Evolutionary conservation across 352 stramenopile species (phyloP).

Genomic region (Thalassiosira livingstoniorum): DNA sequence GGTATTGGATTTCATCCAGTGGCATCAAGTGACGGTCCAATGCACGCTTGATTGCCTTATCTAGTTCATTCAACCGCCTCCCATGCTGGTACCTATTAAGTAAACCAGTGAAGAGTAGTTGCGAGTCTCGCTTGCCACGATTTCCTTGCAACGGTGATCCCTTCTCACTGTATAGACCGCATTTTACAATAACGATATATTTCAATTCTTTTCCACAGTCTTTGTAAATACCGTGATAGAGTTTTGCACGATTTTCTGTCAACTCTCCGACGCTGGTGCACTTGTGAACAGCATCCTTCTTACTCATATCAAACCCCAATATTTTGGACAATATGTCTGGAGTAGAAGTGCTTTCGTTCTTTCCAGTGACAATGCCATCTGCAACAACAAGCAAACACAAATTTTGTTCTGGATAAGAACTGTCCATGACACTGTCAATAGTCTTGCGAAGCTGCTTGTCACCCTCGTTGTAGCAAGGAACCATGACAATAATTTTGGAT

Average conservation of each 20-base stretch:
- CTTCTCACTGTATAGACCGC: conserved; percentile 46
- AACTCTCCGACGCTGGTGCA: conserved; percentile 62
- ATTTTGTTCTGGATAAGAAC: conserved; percentile 66
- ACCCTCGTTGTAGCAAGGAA: conserved; percentile 75
- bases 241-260: conserved; percentile 47
- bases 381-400: conserved; percentile 67
- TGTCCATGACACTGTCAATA: conserved; percentile 63
- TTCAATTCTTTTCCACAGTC: conserved; percentile 56
- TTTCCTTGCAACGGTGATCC: conserved; percentile 55
- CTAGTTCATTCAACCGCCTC: conserved; percentile 54
- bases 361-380: conserved; percentile 68
- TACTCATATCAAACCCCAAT: conserved; percentile 62
- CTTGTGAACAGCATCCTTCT: conserved; percentile 43
- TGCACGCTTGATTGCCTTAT: conserved; percentile 52
- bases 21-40: conserved; percentile 52
- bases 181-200: conserved; percentile 73
- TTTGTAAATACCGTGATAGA: conserved; percentile 61
- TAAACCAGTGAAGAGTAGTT: conserved; percentile 61
- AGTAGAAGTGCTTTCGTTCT: conserved; percentile 51
- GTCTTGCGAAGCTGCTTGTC: conserved; percentile 72
- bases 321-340: conserved; percentile 54
- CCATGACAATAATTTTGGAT: conserved; percentile 70
- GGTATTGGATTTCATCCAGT: conserved; percentile 55
- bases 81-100: conserved; percentile 67
- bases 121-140: conserved; percentile 71